Percentiles rank a stretch among this genome's conserved stretches.
These are phyloP conservation scores for Axilococcus clingmanii DNA, from an alignment of 139 green algal species.

Conservation along the genomic window DNA sequence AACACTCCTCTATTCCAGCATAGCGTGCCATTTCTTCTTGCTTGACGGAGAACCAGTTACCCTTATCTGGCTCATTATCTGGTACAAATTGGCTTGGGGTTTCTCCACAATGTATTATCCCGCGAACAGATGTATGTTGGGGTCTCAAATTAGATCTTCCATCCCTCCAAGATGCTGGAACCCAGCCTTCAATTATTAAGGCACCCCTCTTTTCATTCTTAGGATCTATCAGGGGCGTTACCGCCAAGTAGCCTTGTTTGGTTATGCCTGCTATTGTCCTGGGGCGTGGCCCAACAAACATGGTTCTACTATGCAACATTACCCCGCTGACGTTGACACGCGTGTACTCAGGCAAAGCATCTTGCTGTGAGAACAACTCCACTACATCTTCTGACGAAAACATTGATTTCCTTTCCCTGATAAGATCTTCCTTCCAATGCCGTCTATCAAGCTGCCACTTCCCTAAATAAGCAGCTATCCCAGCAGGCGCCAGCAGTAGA, in stretches of 20 bases:
- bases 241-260: conserved; percentile 39
- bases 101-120: conserved; percentile 53
- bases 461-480: conserved; percentile 36
- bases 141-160: conserved; percentile 2
- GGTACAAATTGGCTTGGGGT: conserved; percentile 57
- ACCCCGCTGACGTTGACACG: conserved; percentile 31
- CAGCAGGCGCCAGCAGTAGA: conserved; percentile 28
- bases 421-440: conserved; percentile 39
- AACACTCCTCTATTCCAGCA: too few relatives aligned
- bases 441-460: conserved; percentile 46
- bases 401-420: conserved; percentile 22
- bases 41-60: conserved; percentile 50
- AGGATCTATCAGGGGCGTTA: conserved; percentile 47
- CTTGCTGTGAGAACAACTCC: neutral
- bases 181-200: conserved; percentile 71
- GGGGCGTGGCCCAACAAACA: conserved; percentile 58
- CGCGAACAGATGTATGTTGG: conserved; percentile 30
- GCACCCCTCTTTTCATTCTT: conserved; percentile 22
- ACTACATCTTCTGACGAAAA: conserved; percentile 15
- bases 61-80: conserved; percentile 42
- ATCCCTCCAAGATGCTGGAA: conserved; percentile 44
- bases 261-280: conserved; percentile 24
- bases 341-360: conserved; percentile 28
- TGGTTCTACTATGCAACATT: conserved; percentile 36
- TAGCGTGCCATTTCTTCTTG: conserved; percentile 34